A percentile compares a stretch with the other conserved stretches of the same genome.
Conservation (phyloP, 2,329 filamentous ascomycete species). For the Diaporthe velutina region DNA sequence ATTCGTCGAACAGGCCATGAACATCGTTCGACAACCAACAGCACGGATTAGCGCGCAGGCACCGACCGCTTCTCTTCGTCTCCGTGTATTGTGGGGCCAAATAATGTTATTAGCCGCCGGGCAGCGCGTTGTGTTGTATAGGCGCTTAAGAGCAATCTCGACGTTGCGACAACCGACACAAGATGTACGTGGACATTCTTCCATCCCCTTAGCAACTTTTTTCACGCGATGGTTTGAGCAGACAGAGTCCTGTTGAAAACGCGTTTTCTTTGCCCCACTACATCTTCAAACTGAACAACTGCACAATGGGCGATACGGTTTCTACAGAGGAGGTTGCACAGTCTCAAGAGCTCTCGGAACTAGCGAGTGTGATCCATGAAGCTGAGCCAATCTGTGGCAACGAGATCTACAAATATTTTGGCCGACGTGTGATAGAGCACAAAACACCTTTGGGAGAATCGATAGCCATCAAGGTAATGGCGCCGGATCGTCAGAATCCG, state of each 20-base stretch:
- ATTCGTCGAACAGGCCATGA: no score
- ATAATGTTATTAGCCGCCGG: no score
- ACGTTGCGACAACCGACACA: no score
- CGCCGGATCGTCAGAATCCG: neutral
- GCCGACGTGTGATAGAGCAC: neutral
- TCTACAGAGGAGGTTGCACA: neutral
- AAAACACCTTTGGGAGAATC: neutral
- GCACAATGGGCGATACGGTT: neutral
- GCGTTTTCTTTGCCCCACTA: neutral
- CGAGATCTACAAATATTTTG: neutral
- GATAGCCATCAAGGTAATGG: neutral
- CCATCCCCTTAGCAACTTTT: no score
- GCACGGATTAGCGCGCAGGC: no score
- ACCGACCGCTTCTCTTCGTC: no score
- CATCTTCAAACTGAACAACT: neutral
- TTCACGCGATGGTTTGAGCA: neutral
- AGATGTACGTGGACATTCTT: no score
- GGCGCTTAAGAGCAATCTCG: no score
- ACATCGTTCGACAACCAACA: no score
- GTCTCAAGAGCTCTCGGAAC: neutral
- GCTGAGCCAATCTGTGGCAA: neutral
- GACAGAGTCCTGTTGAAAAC: neutral
- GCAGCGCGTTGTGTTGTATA: no score
- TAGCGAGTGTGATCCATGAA: neutral
- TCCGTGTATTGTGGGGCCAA: no score